Base-by-base conservation (phyloP, 495 filamentous ascomycete genomes). In the Aspergillus panamensis region DNA sequence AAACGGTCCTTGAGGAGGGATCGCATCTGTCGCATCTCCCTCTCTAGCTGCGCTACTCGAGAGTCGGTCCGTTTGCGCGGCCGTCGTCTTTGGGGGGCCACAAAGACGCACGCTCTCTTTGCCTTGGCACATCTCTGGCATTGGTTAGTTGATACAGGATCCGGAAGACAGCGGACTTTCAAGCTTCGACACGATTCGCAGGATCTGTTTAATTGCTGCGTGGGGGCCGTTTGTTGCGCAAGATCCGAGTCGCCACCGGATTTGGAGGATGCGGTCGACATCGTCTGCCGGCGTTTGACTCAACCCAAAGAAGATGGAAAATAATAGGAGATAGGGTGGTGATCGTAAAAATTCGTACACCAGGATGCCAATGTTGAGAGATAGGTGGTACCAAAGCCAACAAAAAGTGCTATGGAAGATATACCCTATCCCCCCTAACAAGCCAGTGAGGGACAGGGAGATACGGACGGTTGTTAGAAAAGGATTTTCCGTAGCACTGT, bases 91-190 rank as follows among this genome's bases (percentile, higher is more conserved):
- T 84, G 90, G 3, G 90, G 90, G 20, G 84, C 83, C 44, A 91
- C 91, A 51, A 93, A 87, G 51, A 94, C 69, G 59, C 91, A 96
- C 43, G 78, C 66, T 17, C 90, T 80, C 49, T 81, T 82, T 3
- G 90, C 88, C 68, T 92, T 95, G 9, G 81, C 81, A 70, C 92
- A 96, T 63, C 91, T 81, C 66, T 86, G 87, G 67, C 91, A 96
- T 12, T 89, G 82, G 25, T 71, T 72, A 7, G 74, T 65, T 13
- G 83, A 85, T 43, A 73, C 72, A 16, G 75, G 73, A 59, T 87
- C 87, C 12, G 86, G 84, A 53, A 95, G 86, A 74, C 91, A 96
- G 39, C 87, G 84, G 12, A 95, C 91, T 68, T 96, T 96, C 44
- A 95, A 74, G 19, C 82, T 82, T 59, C 91, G 84, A 70, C 91